Base-by-base conservation (phyloP, 2,329 filamentous ascomycete species). In the Scolecobasidium constrictum region DNA sequence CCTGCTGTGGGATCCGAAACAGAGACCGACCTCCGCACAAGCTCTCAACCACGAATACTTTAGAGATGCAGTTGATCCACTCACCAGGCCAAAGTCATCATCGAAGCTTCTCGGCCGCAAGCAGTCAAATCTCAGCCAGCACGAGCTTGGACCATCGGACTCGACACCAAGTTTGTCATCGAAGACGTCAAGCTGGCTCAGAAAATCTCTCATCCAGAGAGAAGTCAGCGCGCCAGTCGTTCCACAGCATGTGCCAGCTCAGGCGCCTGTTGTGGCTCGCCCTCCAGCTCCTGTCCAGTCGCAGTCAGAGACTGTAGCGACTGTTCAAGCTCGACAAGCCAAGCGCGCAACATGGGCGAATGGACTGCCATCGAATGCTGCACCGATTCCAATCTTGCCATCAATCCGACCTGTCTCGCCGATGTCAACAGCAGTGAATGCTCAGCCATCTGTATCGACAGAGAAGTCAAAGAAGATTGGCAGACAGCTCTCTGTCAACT, bases 31-130 rank as follows among this genome's bases (percentile, higher is more conserved):
- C 3, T 95, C 90, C 2, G 80, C 83, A 0, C 88, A 98, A 62
- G 90, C 92, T n/a, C 67, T 98, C 50, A 83, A 84, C 31, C 92
- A 98, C 60, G 90, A 95, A 52, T 98, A 93, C 63, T 98, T 98
- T 55, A 63, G 73, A 23, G 92, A 96, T 64, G 92, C 92, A 2
- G 78, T 93, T 40, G 92, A 98, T 60, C 92, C 92, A 12, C 66
- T 95, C 42, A n/a, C n/a, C n/a, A 73, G 88, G 43, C 87, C 90
- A n/a, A 94, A 92, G 86, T 65, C 93, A 87, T 77, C 86, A 0
- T 86, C 88, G 9, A 80, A 81, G 52, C 77, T 94, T 20, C 71
- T 95, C 12, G 85, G 87, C 37, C 82, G 87, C 50, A 96, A 96
- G 66, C 83, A 88, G 50, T 95, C 88, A 0, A 87, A 93, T 50